Conservation (phyloP, 345 rosid genomes). For the Viola odorata region DNA sequence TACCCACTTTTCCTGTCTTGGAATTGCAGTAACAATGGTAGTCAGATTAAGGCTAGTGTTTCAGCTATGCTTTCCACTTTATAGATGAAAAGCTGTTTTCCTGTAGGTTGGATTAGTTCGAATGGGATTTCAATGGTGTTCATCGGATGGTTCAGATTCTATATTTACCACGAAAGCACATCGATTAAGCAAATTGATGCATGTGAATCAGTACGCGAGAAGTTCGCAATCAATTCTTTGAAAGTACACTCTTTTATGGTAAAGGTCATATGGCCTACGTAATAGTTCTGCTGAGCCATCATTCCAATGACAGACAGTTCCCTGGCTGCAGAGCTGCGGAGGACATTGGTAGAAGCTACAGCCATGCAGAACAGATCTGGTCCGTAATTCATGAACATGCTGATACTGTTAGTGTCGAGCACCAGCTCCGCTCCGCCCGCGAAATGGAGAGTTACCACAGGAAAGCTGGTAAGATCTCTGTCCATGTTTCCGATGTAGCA, state of each 20-base stretch:
- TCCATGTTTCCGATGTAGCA: constrained; percentile 36
- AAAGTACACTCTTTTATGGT: neutral
- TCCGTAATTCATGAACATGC: neutral
- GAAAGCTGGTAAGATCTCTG: constrained; percentile 13
- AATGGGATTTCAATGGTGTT: too few species aligned
- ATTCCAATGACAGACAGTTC: constrained; percentile 5
- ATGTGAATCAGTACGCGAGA: neutral
- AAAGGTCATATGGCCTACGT: constrained; percentile 4
- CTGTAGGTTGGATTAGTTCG: too few species aligned
- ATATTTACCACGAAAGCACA: too few species aligned
- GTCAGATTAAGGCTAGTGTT: too few species aligned
- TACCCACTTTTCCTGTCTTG: too few species aligned
- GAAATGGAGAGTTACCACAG: constrained; percentile 12
- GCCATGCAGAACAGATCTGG: constrained; percentile 5
- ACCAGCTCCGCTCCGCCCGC: constrained; percentile 15
- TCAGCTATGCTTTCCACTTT: too few species aligned
- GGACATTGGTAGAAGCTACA: neutral
- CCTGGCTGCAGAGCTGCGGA: neutral
- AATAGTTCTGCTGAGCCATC: constrained; percentile 14
- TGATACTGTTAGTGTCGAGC: constrained; percentile 2
- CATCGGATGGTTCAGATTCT: too few species aligned
- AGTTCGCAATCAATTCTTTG: constrained; percentile 15
- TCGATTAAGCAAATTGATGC: too few species aligned
- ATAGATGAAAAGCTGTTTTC: too few species aligned
- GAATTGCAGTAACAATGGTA: too few species aligned